phyloP scores from a whole-genome alignment of 495 filamentous ascomycete genomes.

The Podospora conica region DNA sequence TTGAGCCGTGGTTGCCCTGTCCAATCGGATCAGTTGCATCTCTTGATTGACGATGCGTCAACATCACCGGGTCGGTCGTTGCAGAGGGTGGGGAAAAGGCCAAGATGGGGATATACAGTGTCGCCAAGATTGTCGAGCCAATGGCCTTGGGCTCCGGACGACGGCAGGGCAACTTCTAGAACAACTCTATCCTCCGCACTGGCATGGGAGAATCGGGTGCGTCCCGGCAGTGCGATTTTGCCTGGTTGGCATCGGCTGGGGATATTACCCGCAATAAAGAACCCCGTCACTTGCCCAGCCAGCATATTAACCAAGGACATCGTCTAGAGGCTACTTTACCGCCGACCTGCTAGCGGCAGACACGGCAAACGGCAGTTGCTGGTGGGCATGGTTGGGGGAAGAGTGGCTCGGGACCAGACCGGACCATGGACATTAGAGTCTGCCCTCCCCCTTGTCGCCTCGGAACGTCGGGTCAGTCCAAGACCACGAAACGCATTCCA shows the following conservation, averaged over 20 bases:
- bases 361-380: neutral
- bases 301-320: slow-evolving; percentile 27
- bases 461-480: neutral
- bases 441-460: neutral
- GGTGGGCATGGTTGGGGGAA: neutral
- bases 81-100: neutral
- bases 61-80: neutral
- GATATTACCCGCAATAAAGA: slow-evolving; percentile 18
- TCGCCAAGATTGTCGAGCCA: neutral
- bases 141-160: neutral
- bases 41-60: slow-evolving; percentile 4
- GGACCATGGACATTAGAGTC: neutral
- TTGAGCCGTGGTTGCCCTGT: slow-evolving; percentile 4
- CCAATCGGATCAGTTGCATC: slow-evolving; percentile 9
- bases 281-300: slow-evolving; percentile 22
- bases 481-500: neutral
- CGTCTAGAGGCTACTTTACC: slow-evolving; percentile 19
- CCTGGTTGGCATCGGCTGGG: neutral
- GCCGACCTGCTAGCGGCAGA: slow-evolving; percentile 1
- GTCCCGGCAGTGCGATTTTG: slow-evolving; percentile 3
- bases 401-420: slow-evolving; percentile 3
- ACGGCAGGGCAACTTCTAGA: neutral
- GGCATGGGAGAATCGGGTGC: neutral
- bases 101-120: neutral
- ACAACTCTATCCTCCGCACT: neutral